Base-by-base conservation (phyloP, 257 asterid genomes). In the Paulownia fortunei region DNA sequence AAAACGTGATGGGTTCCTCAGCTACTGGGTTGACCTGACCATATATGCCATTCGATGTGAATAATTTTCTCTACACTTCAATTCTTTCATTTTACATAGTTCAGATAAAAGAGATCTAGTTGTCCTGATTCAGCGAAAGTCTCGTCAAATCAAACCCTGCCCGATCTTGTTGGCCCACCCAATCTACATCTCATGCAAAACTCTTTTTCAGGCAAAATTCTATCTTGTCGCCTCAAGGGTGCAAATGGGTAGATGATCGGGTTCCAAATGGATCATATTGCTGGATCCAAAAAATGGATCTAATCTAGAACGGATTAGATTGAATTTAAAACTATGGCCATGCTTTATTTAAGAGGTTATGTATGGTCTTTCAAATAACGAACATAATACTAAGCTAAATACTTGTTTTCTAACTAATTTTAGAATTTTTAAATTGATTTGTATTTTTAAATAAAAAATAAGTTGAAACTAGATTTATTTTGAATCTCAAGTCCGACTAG, bases 1-100 rank as follows among this genome's bases (percentile, higher is more conserved):
- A 51, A 34, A 70, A 70, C 76, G 76, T 72, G 76, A 72, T 32
- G 19, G 76, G 76, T 72, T 72, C 76, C 76, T 72, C 15, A 32
- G 37, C 52, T 19, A 52, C 52, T 30, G 27, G 64, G 65, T 52
- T 54, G 36, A 54, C 1, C 42, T 9, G 12, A 51, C 34, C 72
- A 21, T n/a, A 66, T 66, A 15, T 64, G 16, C 46, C 16, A 36
- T 36, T 36, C 2, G 7, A n/a, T 63, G 49, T 19, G n/a, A 66
- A 41, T 41, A 69, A 26, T 8, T 70, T 32, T 18, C 47, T 0
- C 4, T 24, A 44, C 11, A 26, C 42, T 51, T 16, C 46, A 27
- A 27, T 52, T 8, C 19, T 27, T 26, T 24, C 59, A 6, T 51
- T 69, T 21, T 24, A 69, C 59, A 26, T 47, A 34, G 21, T 36